Conservation (phyloP, 306 rosid genomes). For the Ceratonia siliqua region DNA sequence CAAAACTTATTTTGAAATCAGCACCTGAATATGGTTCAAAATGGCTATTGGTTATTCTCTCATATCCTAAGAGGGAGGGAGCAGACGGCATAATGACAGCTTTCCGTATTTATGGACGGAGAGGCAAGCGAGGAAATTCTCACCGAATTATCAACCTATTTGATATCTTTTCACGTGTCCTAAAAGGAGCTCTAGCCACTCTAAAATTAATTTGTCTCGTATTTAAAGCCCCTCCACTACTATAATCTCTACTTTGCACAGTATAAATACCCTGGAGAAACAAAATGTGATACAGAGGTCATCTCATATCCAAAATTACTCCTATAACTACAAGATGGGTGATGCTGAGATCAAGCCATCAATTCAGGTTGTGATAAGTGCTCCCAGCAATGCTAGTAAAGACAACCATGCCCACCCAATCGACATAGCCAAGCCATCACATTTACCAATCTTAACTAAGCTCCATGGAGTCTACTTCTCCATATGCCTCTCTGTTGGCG, state of each 20-base stretch:
- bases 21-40: too few species aligned
- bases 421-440: slow-evolving; percentile 24
- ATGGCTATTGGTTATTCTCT: too few species aligned
- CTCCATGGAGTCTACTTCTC: slow-evolving; percentile 55
- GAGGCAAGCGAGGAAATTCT: background rate
- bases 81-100: too few species aligned
- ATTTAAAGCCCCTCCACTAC: too few species aligned
- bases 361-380: background rate
- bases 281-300: background rate
- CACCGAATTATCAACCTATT: background rate
- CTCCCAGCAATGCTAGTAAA: background rate
- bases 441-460: slow-evolving; percentile 32
- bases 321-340: background rate
- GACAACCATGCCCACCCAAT: background rate
- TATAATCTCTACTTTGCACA: background rate
- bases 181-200: background rate
- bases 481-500: slow-evolving; percentile 49
- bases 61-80: too few species aligned
- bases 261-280: too few species aligned
- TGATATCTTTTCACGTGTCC: background rate
- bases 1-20: too few species aligned
- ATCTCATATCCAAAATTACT: background rate
- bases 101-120: too few species aligned
- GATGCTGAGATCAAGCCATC: background rate
- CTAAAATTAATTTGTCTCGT: background rate